phyloP scores from a whole-genome alignment of 2,329 filamentous ascomycete genomes.

The Penicillium frequentans region DNA sequence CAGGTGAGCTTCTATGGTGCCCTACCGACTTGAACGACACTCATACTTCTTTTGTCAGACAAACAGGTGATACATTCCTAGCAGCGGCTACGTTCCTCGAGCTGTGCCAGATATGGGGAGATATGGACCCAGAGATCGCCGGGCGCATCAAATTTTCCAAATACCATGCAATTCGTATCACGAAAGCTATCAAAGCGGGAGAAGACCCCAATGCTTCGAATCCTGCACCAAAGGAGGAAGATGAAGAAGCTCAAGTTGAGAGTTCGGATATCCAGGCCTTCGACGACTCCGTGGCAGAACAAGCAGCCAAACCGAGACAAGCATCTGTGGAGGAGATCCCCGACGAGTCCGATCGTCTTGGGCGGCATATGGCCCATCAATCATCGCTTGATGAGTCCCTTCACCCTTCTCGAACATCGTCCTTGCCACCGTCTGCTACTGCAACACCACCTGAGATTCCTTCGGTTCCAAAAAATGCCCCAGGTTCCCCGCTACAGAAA shows the following conservation, averaged over 20 bases:
- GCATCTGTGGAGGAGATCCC: conserved; percentile 62
- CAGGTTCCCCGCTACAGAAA: conserved; percentile 23
- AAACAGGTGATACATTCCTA: conserved; percentile 92
- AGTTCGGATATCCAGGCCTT: conserved; percentile 65
- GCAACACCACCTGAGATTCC: conserved; percentile 23
- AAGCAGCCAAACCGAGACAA: conserved; percentile 46
- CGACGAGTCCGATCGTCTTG: conserved; percentile 55
- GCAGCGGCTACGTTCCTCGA: conserved; percentile 92
- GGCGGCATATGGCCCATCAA: conserved; percentile 45
- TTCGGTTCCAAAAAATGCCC: conserved; percentile 24
- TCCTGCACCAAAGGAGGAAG: conserved; percentile 62
- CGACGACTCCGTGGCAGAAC: conserved; percentile 44
- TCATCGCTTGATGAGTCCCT: conserved; percentile 53
- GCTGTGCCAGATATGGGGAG: conserved; percentile 79
- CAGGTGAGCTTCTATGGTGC: conserved; percentile 51
- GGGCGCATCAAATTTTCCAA: conserved; percentile 96
- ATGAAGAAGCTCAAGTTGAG: conserved; percentile 50
- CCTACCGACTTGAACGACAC: conserved; percentile 7
- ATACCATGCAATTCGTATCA: conserved; percentile 88
- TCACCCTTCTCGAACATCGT: conserved; percentile 50
- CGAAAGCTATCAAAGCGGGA: conserved; percentile 85
- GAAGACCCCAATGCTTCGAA: conserved; percentile 92
- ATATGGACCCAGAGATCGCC: conserved; percentile 69
- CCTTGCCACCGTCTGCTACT: conserved; percentile 33
- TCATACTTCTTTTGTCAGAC: conserved; percentile 49